Percentiles rank a stretch among this genome's conserved stretches.
Conservation (phyloP, 495 filamentous ascomycete genomes). For the Hyaloscypha finlandica region DNA sequence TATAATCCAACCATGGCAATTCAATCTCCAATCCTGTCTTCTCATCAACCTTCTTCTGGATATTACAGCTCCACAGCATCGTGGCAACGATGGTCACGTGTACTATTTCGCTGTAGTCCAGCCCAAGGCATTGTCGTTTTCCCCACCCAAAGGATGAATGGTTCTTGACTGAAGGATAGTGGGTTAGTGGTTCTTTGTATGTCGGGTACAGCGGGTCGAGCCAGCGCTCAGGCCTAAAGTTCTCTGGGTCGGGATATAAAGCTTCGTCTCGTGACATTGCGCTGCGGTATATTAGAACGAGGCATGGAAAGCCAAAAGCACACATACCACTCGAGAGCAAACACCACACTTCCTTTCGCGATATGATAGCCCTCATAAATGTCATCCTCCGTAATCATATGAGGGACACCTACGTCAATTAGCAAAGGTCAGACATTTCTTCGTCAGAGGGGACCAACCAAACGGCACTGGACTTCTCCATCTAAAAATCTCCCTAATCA, state of each 20-base stretch:
- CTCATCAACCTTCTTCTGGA: neutral
- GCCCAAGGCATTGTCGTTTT: constrained; percentile 16
- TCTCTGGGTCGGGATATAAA: constrained; percentile 61
- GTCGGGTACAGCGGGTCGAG: constrained; percentile 33
- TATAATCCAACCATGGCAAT: neutral
- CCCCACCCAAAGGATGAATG: constrained; percentile 22
- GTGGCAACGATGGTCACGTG: neutral
- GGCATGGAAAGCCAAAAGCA: no score
- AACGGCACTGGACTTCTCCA: constrained; percentile 49
- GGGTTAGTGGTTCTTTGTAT: constrained; percentile 44
- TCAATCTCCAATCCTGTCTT: neutral
- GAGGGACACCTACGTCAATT: constrained; percentile 37
- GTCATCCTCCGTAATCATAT: constrained; percentile 46
- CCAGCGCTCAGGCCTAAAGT: constrained; percentile 58
- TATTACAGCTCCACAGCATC: neutral
- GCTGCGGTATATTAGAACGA: no score
- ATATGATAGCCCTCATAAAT: constrained; percentile 51
- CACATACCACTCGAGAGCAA: constrained; percentile 10
- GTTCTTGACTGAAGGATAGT: constrained; percentile 42
- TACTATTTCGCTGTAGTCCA: constrained; percentile 1
- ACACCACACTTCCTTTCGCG: constrained; percentile 40
- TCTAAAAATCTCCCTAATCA: constrained; percentile 52
- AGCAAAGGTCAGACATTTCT: neutral
- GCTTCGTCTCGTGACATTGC: constrained; percentile 58
- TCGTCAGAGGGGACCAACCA: no score